Base-by-base conservation (phyloP, 2,329 filamentous ascomycete genomes). In the Stemphylium lycopersici region DNA sequence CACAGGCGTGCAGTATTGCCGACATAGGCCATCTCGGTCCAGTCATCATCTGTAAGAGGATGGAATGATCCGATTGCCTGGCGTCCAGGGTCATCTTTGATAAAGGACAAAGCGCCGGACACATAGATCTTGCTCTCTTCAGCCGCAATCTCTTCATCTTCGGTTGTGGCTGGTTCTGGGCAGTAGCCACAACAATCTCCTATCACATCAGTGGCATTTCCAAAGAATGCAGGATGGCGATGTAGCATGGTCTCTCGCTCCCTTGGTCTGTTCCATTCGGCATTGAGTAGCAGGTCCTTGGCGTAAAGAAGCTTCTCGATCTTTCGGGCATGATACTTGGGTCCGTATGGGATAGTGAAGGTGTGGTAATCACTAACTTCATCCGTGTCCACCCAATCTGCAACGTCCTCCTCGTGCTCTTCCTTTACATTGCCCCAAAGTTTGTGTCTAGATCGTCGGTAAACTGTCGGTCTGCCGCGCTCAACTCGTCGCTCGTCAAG, bases 11-110 rank as follows among this genome's bases (percentile, higher is more conserved):
- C 86, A 1, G 90, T 93, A 61, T 92, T 90, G 10, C 90, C 90
- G 32, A 96, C 83, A 62, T 96, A 96, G 0, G 91, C 90, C 90
- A 96, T 95, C 61, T 93, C 90, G 0, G 91, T 95, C 90, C 91
- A 96, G 68, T 95, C 90, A 45, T 90, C 83, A 37, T 91, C 87
- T 0, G 89, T 93, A 33, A 93, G 81, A 0, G 91, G 91, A 64
- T 95, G 89, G 77, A 96, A 96, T 37, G 82, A 85, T 22, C 86
- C 86, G 61, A 88, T 87, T 33, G 81, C 77, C 75, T 95, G 91
- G 50, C 91, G 83, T 15, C 91, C 91, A 1, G 91, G 90, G 62
- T 96, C 85, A 65, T 96, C 90, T 58, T 87, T 88, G 62, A 95
- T 80, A 73, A 96, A 96, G 0, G 81, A 80, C 8, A 95, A 81